Evolutionary conservation across 108 stramenopile species (phyloP), one percentile per base, ranked within the genome.

Genomic region (Epipyxis sp.): DNA sequence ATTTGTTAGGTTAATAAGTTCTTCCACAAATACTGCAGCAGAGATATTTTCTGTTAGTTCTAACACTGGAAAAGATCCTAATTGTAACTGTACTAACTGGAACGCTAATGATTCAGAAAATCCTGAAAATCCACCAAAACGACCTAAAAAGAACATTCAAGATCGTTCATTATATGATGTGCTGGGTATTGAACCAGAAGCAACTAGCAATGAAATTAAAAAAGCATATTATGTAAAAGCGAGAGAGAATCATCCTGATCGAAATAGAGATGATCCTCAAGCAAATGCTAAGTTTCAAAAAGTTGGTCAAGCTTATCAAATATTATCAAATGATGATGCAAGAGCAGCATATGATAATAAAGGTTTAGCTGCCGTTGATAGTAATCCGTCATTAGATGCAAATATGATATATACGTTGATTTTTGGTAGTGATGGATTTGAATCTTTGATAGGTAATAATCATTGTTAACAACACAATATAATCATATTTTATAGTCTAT

Each of bases 171-270:
- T 84, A 78, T 96, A 96, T 76, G 90, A 92, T 77, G 69, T 96
- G 46, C 77, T 96, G 41, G 87, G 90, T 16, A 92, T 96, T 1
- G 74, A 86, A 13, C 90, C 93, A 44, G 89, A 89, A 78, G 93
- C 95, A 30, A 81, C 87, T 1, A 79, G 87, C 58, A 82, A 77
- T n/a, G 90, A 93, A 79, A 92, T 96, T 61, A 93, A 92, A 71
- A 94, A 94, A 80, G 92, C 91, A 1, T 96, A 96, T 71, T 93
- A 91, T 80, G 90, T 91, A 54, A 87, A 90, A 69, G 92, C 93
- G 30, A 69, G 92, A 37, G 85, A 89, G 69, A 86, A 87, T 59
- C 94, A 94, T 77, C 95, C 95, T 2, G 95, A 94, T 72, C n/a
- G n/a, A n/a, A n/a, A n/a, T n/a, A n/a, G n/a, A 35, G 61, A 25